A percentile compares a stretch with the other conserved stretches of the same genome.
These are phyloP conservation scores for Colletotrichum navitas DNA, from an alignment of 2,329 filamentous ascomycete genomes.

Conservation along the genomic window DNA sequence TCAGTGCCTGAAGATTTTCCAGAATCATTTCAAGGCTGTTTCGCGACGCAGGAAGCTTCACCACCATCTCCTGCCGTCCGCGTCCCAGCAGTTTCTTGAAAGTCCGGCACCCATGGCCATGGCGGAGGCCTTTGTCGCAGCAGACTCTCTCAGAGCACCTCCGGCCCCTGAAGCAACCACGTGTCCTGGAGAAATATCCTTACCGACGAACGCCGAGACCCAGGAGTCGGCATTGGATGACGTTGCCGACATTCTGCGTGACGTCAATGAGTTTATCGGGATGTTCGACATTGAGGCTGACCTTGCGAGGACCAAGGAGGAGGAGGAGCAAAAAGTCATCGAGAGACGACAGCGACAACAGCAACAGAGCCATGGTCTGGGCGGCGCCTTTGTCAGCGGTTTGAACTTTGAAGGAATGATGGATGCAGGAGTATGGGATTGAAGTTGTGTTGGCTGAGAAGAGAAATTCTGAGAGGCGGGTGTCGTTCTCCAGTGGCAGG, in stretches of 20 bases:
- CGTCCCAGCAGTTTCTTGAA: conserved; percentile 55
- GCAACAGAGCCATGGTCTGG: not conserved
- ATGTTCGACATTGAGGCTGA: conserved; percentile 52
- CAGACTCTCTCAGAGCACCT: conserved; percentile 49
- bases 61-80: conserved; percentile 55
- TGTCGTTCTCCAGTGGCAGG: not conserved
- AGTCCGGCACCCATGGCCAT: conserved; percentile 61
- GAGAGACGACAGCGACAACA: conserved; percentile 4
- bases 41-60: conserved; percentile 51
- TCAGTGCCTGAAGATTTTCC: conserved; percentile 63
- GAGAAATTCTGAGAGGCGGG: not conserved
- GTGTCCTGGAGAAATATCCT: conserved; percentile 8
- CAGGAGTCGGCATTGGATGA: conserved; percentile 53
- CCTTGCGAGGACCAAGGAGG: conserved; percentile 41
- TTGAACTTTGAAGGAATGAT: conserved; percentile 11
- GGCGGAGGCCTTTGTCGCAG: conserved; percentile 63
- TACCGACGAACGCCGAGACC: conserved; percentile 21
- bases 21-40: conserved; percentile 61
- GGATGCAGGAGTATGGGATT: conserved; percentile 33
- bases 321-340: conserved; percentile 17
- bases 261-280: conserved; percentile 60
- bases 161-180: conserved; percentile 33
- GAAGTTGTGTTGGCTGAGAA: not conserved
- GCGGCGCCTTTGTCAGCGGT: not conserved
- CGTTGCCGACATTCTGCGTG: conserved; percentile 60